These are phyloP conservation scores for Phyllachora maydis DNA, from an alignment of 2,329 filamentous ascomycete species.

Conservation along the genomic window DNA sequence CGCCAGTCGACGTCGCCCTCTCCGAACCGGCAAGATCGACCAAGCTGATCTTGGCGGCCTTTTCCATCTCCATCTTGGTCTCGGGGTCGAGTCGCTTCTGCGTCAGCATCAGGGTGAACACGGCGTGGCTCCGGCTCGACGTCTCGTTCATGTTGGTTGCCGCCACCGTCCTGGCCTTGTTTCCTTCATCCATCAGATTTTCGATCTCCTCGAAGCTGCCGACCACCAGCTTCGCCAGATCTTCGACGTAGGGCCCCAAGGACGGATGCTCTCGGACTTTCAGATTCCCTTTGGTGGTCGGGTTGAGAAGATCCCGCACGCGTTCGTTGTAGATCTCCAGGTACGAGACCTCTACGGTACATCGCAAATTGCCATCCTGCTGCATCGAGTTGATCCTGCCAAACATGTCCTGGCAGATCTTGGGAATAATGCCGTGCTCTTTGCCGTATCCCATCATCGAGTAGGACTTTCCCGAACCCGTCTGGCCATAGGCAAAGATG, in stretches of 20 bases:
- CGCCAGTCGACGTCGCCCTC: slow-evolving; percentile 88
- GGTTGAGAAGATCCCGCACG: slow-evolving; percentile 87
- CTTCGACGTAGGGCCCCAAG: slow-evolving; percentile 93
- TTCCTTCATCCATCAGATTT: slow-evolving; percentile 95
- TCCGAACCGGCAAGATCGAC: slow-evolving; percentile 97
- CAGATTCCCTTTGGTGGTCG: slow-evolving; percentile 84
- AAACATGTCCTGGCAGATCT: slow-evolving; percentile 97
- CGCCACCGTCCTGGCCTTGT: slow-evolving; percentile 93
- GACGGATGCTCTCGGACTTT: slow-evolving; percentile 96
- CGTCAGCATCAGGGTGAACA: slow-evolving; percentile 88
- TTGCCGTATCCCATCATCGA: slow-evolving; percentile 99
- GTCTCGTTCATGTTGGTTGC: slow-evolving; percentile 99
- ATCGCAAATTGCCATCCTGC: slow-evolving; percentile 55
- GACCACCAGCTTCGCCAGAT: slow-evolving; percentile 87
- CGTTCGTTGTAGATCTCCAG: slow-evolving; percentile 98
- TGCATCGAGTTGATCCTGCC: slow-evolving; percentile 55
- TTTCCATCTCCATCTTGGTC: slow-evolving; percentile 93
- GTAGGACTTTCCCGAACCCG: slow-evolving; percentile 95
- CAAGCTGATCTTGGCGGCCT: slow-evolving; percentile 92
- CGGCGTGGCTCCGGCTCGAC: slow-evolving; percentile 91
- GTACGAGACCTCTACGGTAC: slow-evolving; percentile 95
- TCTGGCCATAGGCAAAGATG: slow-evolving; percentile 98
- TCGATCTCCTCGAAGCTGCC: slow-evolving; percentile 91
- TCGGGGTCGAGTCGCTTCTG: slow-evolving; percentile 83
- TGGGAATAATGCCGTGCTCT: slow-evolving; percentile 87